phyloP scores from a whole-genome alignment of 768 basidiomycete species.

The Clathrus columnatus region DNA sequence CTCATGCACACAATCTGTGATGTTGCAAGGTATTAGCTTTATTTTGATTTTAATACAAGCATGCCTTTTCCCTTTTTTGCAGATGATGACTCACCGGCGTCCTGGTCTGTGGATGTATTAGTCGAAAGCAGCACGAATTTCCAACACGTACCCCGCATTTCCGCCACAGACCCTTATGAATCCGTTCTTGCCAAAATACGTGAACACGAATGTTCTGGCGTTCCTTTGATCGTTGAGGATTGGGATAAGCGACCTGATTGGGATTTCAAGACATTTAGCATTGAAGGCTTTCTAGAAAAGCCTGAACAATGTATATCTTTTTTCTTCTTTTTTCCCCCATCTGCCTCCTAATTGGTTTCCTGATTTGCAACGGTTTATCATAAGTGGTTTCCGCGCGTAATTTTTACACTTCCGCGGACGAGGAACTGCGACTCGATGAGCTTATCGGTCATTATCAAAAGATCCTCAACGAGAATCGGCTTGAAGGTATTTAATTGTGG shows the following conservation, averaged over 20 bases:
- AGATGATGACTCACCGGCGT: constrained; percentile 19
- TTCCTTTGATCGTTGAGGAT: constrained; percentile 56
- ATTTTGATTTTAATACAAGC: constrained; percentile 22
- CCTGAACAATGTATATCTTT: constrained; percentile 20
- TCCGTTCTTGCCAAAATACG: constrained; percentile 29
- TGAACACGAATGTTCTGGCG: constrained; percentile 40
- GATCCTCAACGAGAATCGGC: not conserved
- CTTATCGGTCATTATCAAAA: not conserved
- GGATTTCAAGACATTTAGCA: constrained; percentile 44
- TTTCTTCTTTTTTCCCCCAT: too few species aligned
- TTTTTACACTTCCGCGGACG: not conserved
- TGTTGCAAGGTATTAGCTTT: constrained; percentile 5
- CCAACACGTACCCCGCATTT: constrained; percentile 30
- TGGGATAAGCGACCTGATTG: constrained; percentile 49
- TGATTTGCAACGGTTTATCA: not conserved
- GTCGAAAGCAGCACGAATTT: constrained; percentile 35
- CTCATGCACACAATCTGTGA: not conserved
- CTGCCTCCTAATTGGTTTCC: not conserved
- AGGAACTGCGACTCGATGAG: constrained; percentile 3
- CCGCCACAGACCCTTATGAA: constrained; percentile 21
- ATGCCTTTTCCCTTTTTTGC: too few species aligned
- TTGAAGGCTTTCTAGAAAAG: constrained; percentile 43
- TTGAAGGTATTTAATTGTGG: not conserved
- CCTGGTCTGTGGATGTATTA: constrained; percentile 44
- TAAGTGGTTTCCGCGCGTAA: constrained; percentile 1